Evolutionary conservation across 208 protist genomes (phyloP).

Genomic region (Leishmania guyanensis): DNA sequence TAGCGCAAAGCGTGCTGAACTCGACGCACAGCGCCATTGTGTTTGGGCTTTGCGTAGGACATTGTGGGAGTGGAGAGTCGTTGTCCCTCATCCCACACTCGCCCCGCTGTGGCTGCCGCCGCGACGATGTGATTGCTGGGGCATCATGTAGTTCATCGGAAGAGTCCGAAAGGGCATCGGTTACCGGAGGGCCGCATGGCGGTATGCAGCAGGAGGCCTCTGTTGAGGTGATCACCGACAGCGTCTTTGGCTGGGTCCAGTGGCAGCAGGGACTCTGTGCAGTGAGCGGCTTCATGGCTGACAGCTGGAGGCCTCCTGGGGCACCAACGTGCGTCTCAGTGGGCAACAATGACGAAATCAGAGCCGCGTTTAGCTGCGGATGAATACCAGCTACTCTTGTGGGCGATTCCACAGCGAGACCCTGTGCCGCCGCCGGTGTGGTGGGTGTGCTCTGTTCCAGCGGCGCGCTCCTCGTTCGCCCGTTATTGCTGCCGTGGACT

Average conservation of each 20-base stretch:
- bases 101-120: background rate
- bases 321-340: background rate
- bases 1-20: background rate
- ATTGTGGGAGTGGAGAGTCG: slow-evolving; percentile 9
- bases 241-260: background rate
- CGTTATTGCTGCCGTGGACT: background rate
- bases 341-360: background rate
- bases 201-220: background rate
- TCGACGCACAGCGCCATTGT: background rate
- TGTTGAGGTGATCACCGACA: background rate
- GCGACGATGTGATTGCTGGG: background rate
- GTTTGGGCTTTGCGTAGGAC: background rate
- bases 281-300: background rate
- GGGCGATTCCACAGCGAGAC: background rate
- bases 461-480: background rate
- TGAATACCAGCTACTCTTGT: background rate
- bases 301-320: background rate
- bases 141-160: too few relatives aligned
- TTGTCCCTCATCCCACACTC: background rate
- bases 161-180: background rate
- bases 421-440: background rate
- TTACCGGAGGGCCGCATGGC: background rate
- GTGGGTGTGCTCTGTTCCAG: background rate
- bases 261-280: background rate
- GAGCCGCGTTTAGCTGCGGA: background rate